Evolutionary conservation across 768 basidiomycete species (phyloP).

Genomic region (Podaxis carcinomalis): DNA sequence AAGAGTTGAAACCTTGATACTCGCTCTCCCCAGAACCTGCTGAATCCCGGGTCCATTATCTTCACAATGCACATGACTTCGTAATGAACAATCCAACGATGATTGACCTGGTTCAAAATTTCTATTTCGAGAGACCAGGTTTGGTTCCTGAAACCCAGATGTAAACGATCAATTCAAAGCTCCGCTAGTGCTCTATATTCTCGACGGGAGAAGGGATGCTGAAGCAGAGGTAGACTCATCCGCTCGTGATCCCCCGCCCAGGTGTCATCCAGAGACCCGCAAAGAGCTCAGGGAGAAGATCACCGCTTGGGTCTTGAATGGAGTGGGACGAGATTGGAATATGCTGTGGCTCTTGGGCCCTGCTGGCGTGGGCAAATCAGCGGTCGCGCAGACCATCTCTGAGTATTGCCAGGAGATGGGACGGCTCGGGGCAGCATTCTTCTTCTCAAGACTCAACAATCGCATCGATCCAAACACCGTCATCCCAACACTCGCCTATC

Average conservation of each 20-base stretch:
- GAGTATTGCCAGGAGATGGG: not conserved
- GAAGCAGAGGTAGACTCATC: not conserved
- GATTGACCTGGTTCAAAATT: too few relatives aligned
- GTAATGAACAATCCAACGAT: too few relatives aligned
- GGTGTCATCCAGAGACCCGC: not conserved
- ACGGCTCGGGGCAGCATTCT: not conserved
- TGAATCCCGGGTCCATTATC: too few relatives aligned
- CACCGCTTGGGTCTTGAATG: not conserved
- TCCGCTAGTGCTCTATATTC: not conserved
- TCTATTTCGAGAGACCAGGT: too few relatives aligned
- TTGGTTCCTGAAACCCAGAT: too few relatives aligned
- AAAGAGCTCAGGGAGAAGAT: not conserved
- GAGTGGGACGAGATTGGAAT: not conserved
- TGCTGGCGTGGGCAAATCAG: slow-evolving; percentile 4
- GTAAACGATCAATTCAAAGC: not conserved
- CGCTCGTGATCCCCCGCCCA: not conserved
- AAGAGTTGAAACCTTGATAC: too few relatives aligned
- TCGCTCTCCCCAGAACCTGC: too few relatives aligned
- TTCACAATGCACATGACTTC: too few relatives aligned
- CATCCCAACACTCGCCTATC: not conserved
- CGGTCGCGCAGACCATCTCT: not conserved
- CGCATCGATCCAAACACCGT: not conserved
- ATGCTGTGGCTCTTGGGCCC: slow-evolving; percentile 3
- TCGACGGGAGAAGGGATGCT: not conserved
- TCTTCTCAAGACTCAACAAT: not conserved